Base-by-base conservation (phyloP, 202 grass and related monocot genomes). In the Dendrocalamus latiflorus region DNA sequence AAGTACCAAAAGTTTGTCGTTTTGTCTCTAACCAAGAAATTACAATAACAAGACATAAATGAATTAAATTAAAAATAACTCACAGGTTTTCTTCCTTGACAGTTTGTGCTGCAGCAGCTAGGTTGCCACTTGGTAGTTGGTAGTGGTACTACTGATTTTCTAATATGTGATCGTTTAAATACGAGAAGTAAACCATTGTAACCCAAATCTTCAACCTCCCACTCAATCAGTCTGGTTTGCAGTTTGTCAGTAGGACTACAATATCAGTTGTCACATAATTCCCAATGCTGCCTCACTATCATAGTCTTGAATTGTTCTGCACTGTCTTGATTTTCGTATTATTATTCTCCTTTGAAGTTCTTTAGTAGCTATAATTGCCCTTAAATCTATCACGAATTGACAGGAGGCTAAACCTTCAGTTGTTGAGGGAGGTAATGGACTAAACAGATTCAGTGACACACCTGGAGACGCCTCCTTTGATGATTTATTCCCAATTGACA, bases 401-500 rank as follows among this genome's bases (percentile, higher is more conserved):
- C 79, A 99, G 93, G 84, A 91, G 56, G 73, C 50, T 68, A 93
- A 84, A 76, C 84, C 85, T 84, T 87, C 83, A 84, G 53, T 65
- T 78, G 55, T 64, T 83, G 84, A 88, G 28, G 86, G 75, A 64
- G 67, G 26, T 54, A 78, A 86, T 68, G 85, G 84, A 71, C 76
- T 98, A 55, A 92, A 83, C 62, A 92, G 91, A 83, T 98, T 98
- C 85, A 95, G 96, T 59, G 96, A 98, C 62, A 93, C 91, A 70
- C 92, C 96, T 83, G 87, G 70, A 78, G 96, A 99, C 76, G 91
- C 95, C 65, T 91, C 89, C n/a, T n/a, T n/a, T n/a, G n/a, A n/a
- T n/a, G n/a, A n/a, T n/a, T n/a, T n/a, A n/a, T n/a, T n/a, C n/a
- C n/a, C n/a, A n/a, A n/a, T n/a, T n/a, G n/a, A n/a, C n/a, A n/a